Conservation (phyloP, 371 early-diverging fungal species). For the Actinomortierella ambigua region DNA sequence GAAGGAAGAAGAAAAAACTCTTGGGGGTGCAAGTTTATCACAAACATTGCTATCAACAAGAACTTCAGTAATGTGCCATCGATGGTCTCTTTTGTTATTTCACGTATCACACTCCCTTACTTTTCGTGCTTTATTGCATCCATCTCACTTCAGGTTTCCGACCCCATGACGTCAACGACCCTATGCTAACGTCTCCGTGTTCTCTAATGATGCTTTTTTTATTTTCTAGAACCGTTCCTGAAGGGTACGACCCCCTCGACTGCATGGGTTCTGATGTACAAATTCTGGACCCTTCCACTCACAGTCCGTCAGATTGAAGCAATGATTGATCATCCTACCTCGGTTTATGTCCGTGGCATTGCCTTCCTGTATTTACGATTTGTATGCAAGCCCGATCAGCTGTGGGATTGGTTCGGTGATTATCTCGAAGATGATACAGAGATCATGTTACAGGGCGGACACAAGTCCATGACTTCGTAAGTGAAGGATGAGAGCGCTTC, state of each 20-base stretch:
- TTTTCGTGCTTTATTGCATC: too few relatives aligned
- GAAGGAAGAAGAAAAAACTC: too few relatives aligned
- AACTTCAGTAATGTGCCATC: too few relatives aligned
- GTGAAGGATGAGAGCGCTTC: conserved; percentile 24
- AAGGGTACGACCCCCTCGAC: conserved; percentile 84
- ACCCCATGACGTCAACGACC: too few relatives aligned
- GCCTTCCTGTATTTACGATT: conserved; percentile 88
- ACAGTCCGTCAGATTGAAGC: conserved; percentile 81
- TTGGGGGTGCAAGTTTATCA: too few relatives aligned
- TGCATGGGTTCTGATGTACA: conserved; percentile 86
- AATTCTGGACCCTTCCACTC: conserved; percentile 81
- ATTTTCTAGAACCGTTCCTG: conserved; percentile 76
- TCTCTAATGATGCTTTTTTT: background rate
- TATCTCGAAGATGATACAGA: conserved; percentile 84
- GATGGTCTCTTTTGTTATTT: too few relatives aligned
- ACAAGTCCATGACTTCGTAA: conserved; percentile 66
- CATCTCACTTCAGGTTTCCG: too few relatives aligned
- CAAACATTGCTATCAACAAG: too few relatives aligned
- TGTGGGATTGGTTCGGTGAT: conserved; percentile 86
- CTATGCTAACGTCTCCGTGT: background rate
- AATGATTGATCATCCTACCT: conserved; percentile 78
- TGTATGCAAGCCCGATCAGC: conserved; percentile 77
- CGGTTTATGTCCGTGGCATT: conserved; percentile 79
- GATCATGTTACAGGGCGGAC: conserved; percentile 68
- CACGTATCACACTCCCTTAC: too few relatives aligned